A percentile compares a stretch with the other conserved stretches of the same genome.
phyloP scores from a whole-genome alignment of 805 yeast species.

The Cyberlindnera lachancei region DNA sequence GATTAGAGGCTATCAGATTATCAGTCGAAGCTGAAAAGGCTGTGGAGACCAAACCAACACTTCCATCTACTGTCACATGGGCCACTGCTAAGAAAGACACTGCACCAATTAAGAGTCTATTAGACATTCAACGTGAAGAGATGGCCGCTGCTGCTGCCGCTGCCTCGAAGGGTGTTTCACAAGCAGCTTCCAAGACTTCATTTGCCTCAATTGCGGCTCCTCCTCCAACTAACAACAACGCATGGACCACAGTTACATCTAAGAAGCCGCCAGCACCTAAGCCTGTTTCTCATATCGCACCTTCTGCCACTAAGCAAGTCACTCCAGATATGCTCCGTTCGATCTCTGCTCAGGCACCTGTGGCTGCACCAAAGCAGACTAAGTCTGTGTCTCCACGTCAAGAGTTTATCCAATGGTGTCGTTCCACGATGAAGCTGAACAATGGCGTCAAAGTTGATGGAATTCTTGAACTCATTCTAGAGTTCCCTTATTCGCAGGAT shows the following conservation, averaged over 20 bases:
- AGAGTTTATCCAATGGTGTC: constrained; percentile 68
- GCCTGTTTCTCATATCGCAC: constrained; percentile 6
- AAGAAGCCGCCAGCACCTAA: constrained; percentile 13
- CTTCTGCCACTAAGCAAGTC: constrained; percentile 11
- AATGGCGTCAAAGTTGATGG: constrained; percentile 72
- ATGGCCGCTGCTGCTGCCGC: constrained; percentile 28
- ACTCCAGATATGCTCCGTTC: constrained; percentile 31
- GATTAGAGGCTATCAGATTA: constrained; percentile 15
- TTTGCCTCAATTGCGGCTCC: constrained; percentile 18
- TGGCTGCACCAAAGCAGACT: constrained; percentile 2
- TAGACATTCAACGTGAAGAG: constrained; percentile 58
- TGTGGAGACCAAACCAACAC: constrained; percentile 15
- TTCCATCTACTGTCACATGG: constrained; percentile 32
- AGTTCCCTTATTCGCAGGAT: constrained; percentile 70
- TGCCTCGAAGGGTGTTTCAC: constrained; percentile 1
- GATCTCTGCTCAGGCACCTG: constrained; percentile 25
- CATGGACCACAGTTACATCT: constrained; percentile 35
- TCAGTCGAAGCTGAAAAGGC: constrained; percentile 14
- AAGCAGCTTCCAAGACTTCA: constrained; percentile 10
- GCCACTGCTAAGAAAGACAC: constrained; percentile 20
- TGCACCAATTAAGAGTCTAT: constrained; percentile 41
- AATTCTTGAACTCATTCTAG: constrained; percentile 69
- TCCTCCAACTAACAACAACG: constrained; percentile 13
- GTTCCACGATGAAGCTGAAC: constrained; percentile 58
- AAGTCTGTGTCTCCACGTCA: constrained; percentile 36